Evolutionary conservation across 257 asterid species (phyloP).

Genomic region (Thymus mandschuricus): DNA sequence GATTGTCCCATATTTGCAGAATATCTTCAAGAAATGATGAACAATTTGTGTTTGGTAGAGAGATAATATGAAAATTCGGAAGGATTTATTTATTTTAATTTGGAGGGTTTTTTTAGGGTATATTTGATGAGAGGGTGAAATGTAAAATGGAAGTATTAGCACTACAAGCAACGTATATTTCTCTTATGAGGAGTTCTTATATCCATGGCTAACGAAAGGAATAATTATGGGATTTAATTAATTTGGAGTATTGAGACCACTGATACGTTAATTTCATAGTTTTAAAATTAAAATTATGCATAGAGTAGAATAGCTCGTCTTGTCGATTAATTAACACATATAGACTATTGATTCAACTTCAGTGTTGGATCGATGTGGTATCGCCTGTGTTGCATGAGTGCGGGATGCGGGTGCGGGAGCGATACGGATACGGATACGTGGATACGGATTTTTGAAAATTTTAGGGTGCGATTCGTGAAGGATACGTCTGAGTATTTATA

Average conservation of each 20-base stretch:
- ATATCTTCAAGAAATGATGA: conserved; percentile 1
- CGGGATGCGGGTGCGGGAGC: too few relatives aligned
- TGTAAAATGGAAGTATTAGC: not conserved
- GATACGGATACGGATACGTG: too few relatives aligned
- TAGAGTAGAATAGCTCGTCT: too few relatives aligned
- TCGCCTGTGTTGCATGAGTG: too few relatives aligned
- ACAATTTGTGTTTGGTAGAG: not conserved
- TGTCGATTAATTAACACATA: too few relatives aligned
- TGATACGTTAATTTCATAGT: too few relatives aligned
- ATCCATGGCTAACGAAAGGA: conserved; percentile 18
- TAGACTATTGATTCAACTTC: too few relatives aligned
- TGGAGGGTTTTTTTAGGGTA: not conserved
- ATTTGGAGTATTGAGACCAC: not conserved
- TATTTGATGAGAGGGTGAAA: conserved; percentile 21
- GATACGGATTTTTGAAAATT: too few relatives aligned
- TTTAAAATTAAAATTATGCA: too few relatives aligned
- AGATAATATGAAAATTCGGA: not conserved
- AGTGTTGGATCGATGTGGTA: too few relatives aligned
- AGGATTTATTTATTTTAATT: not conserved
- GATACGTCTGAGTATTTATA: too few relatives aligned
- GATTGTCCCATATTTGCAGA: conserved; percentile 50
- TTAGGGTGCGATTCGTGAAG: too few relatives aligned
- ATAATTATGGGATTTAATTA: not conserved
- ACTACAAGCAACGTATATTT: conserved; percentile 31
- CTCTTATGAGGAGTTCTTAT: not conserved